A percentile compares a stretch with the other conserved stretches of the same genome.
Evolutionary conservation across 2,329 filamentous ascomycete species (phyloP).

Genomic region (Microascus cirrosus): DNA sequence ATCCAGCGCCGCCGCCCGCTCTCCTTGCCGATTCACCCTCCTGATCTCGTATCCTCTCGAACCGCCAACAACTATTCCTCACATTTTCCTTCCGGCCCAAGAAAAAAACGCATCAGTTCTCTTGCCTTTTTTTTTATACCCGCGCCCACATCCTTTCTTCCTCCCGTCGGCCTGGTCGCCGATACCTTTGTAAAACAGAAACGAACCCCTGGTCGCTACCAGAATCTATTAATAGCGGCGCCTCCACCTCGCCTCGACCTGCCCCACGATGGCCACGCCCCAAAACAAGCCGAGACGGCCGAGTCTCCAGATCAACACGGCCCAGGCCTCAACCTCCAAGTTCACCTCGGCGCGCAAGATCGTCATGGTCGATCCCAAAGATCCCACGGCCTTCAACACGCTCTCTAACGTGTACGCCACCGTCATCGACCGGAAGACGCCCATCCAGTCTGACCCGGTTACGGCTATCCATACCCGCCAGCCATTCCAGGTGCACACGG

Average conservation of each 20-base stretch:
- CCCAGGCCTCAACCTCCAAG: conserved; percentile 22
- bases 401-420: conserved; percentile 54
- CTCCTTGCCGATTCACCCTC: background rate
- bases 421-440: conserved; percentile 48
- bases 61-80: background rate
- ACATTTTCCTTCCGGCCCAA: background rate
- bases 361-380: conserved; percentile 39
- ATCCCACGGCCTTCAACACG: conserved; percentile 54
- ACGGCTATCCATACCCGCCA: conserved; percentile 35
- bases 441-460: conserved; percentile 32
- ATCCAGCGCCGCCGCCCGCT: background rate
- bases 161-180: conserved; percentile 1
- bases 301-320: conserved; percentile 42
- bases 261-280: conserved; percentile 19
- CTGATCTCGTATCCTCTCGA: background rate
- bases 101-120: background rate
- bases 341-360: conserved; percentile 25
- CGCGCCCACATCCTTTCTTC: background rate
- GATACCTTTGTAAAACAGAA: background rate
- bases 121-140: background rate
- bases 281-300: conserved; percentile 41
- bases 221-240: background rate
- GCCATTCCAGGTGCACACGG: conserved; percentile 11
- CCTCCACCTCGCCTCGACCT: background rate
- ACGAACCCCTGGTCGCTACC: background rate